Conservation (phyloP, 495 filamentous ascomycete species). For the Chaetomidium leptoderma region DNA sequence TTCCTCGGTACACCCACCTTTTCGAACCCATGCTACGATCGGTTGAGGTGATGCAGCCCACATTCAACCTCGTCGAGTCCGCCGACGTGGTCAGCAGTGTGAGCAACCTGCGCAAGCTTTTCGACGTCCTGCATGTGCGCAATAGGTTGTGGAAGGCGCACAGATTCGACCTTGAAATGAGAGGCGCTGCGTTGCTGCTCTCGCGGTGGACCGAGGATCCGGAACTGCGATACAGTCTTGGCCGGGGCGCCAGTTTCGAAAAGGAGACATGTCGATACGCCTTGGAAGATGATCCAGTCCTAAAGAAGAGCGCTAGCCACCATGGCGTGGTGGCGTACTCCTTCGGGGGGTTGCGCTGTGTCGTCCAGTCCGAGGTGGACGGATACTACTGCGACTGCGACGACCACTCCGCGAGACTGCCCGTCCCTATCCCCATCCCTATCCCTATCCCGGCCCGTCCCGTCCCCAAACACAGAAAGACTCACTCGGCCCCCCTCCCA, state of each 20-base stretch:
- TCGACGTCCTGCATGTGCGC: conserved; percentile 17
- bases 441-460: no score
- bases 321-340: conserved; percentile 27
- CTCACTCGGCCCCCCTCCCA: background rate
- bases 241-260: conserved; percentile 27
- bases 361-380: conserved; percentile 29
- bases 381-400: conserved; percentile 21
- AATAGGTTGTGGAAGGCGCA: conserved; percentile 1
- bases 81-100: conserved; percentile 24
- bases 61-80: conserved; percentile 5
- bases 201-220: conserved; percentile 25
- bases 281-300: conserved; percentile 3
- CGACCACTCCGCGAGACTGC: background rate
- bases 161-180: conserved; percentile 24
- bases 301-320: conserved; percentile 25
- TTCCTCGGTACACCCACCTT: conserved; percentile 7
- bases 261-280: conserved; percentile 21
- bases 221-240: background rate
- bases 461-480: background rate
- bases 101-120: conserved; percentile 27
- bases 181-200: conserved; percentile 12
- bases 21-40: conserved; percentile 29
- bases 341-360: conserved; percentile 20
- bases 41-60: conserved; percentile 12
- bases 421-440: background rate